phyloP scores from a whole-genome alignment of 441 rosid species.

The Gossypium gossypioides region DNA sequence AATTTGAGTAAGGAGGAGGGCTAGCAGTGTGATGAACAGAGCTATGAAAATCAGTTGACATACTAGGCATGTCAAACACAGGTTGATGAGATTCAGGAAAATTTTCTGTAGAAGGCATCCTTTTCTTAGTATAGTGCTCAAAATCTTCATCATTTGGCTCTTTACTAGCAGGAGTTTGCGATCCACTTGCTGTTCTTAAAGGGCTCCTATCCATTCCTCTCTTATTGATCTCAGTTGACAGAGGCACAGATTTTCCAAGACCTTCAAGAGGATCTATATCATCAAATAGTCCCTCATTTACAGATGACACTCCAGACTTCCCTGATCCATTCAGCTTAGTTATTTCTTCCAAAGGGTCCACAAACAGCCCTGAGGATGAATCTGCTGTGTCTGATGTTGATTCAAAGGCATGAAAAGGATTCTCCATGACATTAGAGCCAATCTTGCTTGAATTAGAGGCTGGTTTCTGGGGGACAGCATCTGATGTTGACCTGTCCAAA shows the following conservation, averaged over 20 bases:
- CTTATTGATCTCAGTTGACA: constrained; percentile 33
- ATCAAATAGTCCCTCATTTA: constrained; percentile 40
- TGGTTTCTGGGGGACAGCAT: constrained; percentile 40
- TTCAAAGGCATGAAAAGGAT: constrained; percentile 60
- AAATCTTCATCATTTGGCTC: constrained; percentile 39
- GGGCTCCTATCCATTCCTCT: constrained; percentile 38
- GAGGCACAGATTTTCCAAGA: constrained; percentile 51
- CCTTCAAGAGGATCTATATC: constrained; percentile 55
- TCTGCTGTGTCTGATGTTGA: constrained; percentile 37
- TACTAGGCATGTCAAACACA: constrained; percentile 37
- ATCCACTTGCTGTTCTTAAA: constrained; percentile 32
- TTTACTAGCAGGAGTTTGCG: constrained; percentile 29
- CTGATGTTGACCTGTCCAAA: constrained; percentile 54
- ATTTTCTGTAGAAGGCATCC: constrained; percentile 27
- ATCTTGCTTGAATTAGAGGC: constrained; percentile 30
- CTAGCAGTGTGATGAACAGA: constrained; percentile 33
- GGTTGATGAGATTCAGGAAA: constrained; percentile 31
- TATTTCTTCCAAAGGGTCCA: constrained; percentile 52
- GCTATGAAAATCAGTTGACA: constrained; percentile 28
- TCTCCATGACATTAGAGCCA: constrained; percentile 38
- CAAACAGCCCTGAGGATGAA: constrained; percentile 35
- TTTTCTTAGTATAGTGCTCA: constrained; percentile 29
- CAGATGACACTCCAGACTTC: constrained; percentile 38
- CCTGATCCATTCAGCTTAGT: constrained; percentile 40
- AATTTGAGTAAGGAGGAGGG: constrained; percentile 31